Evolutionary conservation across 495 filamentous ascomycete genomes (phyloP), one percentile per base, ranked within the genome.

Genomic region (Talaromyces thailandensis): DNA sequence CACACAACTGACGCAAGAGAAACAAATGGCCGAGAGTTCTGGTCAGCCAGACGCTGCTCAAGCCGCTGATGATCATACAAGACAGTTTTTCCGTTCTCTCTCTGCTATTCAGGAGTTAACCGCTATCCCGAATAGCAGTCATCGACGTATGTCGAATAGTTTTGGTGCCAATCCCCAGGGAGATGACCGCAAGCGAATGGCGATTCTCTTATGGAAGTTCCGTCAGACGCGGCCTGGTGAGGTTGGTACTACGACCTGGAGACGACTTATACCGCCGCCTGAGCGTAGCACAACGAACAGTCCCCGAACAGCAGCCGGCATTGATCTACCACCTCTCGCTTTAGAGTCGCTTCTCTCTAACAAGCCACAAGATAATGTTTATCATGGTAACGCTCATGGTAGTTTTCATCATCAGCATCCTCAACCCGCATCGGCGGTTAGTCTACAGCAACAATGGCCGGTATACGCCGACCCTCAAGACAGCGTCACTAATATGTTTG

Each of bases 191-290:
- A 75, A 77, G 64, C 69, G 77, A 23, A 75, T 82, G 68, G 79
- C 81, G 3, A 72, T 83, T 53, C 62, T 84, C 11, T 70, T 82
- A 11, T 84, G 81, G 81, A 81, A 78, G 55, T 84, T 84, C 65
- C 76, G 74, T 8, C 75, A 80, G 61, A 78, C 78, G 12, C 68
- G 70, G 4, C 68, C 68, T 16, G 70, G 70, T 7, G 73, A 81
- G 59, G 75, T 75, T 32, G 80, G 79, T 37, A 82, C 76, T 3
- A 82, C 81, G 3, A 79, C 75, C n/a, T 84, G 82, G 82, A 71
- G 77, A 62, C 72, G 70, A 31, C 65, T 84, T n/a, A 70, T 77
- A 23, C 72, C 78, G 16, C 76, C 78, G 0, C 71, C 78, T 0
- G 71, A 74, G 24, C 74, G 75, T 9, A 73, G 64, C 32, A 62